Evolutionary conservation across 768 basidiomycete genomes (phyloP), one percentile per base, ranked within the genome.

Genomic region (Candolleomyces efflorescens): DNA sequence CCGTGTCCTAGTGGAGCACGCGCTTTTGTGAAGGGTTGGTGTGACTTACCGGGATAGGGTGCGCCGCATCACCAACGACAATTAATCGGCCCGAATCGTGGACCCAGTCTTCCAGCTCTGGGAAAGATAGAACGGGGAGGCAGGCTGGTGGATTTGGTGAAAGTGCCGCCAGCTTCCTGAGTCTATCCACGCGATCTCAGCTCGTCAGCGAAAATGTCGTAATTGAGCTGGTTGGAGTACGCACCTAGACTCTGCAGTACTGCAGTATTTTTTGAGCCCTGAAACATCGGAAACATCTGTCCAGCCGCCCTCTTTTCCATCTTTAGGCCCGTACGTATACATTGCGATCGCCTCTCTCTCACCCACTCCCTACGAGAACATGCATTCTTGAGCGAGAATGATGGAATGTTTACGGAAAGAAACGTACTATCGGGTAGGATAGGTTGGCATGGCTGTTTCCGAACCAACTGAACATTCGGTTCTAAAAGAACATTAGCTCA

Each of bases 51-150:
- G 81, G 78, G 47, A 81, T 71, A 12, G 82, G 80, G 64, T 86
- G 83, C 0, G 79, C 82, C 0, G 82, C 81, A 32, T 81, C 78
- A 46, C 83, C 83, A 20, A 85, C 71, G 13, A 84, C 63, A n/a
- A 82, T 69, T 53, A 79, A 64, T 18, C 73, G 70, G 4, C 80
- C 80, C 32, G 65, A 68, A 20, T 65, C 64, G 58, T 83, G 79
- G 1, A 78, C 75, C 84, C 82, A 84, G 39, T 80, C 73, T 48
- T 82, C 79, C n/a, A 81, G 64, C 12, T 73, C 69, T 3, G 67
- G 60, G 20, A 77, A 70, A 12, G 76, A 68, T 20, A 72, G 68
- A 0, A 81, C 69, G 0, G 73, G 73, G 9, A 78, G 62, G 47
- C 77, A 76, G 10, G 66, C 58, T 0, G 73, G 70, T 1, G 71